These are phyloP conservation scores for Leptoxyphium fumago DNA, from an alignment of 2,329 filamentous ascomycete genomes.

Conservation along the genomic window DNA sequence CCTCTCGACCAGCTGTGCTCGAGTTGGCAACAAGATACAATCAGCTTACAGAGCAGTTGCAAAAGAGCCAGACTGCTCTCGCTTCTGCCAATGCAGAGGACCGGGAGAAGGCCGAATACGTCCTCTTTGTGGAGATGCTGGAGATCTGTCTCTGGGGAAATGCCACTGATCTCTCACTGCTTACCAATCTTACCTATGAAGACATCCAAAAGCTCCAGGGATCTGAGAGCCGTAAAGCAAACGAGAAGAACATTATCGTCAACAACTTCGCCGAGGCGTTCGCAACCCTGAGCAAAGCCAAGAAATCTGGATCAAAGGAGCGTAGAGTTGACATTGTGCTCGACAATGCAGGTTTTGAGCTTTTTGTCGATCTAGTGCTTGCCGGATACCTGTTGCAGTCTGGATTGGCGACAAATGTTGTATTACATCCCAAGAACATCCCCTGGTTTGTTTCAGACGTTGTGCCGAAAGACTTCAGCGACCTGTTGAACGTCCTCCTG, in stretches of 20 bases:
- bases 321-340: slow-evolving; percentile 85
- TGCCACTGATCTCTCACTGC: slow-evolving; percentile 80
- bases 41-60: slow-evolving; percentile 54
- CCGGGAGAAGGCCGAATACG: slow-evolving; percentile 52
- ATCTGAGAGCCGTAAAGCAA: slow-evolving; percentile 66
- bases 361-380: slow-evolving; percentile 87
- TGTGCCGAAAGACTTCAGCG: slow-evolving; percentile 66
- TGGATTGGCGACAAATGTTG: slow-evolving; percentile 69
- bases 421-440: slow-evolving; percentile 86
- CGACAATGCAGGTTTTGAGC: slow-evolving; percentile 93
- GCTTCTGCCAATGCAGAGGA: slow-evolving; percentile 34
- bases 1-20: slow-evolving; percentile 71
- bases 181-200: slow-evolving; percentile 82
- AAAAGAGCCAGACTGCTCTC: slow-evolving; percentile 32
- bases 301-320: slow-evolving; percentile 45
- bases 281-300: slow-evolving; percentile 48
- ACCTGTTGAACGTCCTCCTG: slow-evolving; percentile 67
- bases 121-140: slow-evolving; percentile 83
- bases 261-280: slow-evolving; percentile 73
- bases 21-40: slow-evolving; percentile 70
- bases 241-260: slow-evolving; percentile 80
- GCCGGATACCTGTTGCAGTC: slow-evolving; percentile 78
- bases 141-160: slow-evolving; percentile 97
- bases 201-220: slow-evolving; percentile 96
- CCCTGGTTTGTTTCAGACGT: slow-evolving; percentile 99